Base-by-base conservation (phyloP, 805 yeast genomes). In the Metschnikowia aberdeeniae region DNA sequence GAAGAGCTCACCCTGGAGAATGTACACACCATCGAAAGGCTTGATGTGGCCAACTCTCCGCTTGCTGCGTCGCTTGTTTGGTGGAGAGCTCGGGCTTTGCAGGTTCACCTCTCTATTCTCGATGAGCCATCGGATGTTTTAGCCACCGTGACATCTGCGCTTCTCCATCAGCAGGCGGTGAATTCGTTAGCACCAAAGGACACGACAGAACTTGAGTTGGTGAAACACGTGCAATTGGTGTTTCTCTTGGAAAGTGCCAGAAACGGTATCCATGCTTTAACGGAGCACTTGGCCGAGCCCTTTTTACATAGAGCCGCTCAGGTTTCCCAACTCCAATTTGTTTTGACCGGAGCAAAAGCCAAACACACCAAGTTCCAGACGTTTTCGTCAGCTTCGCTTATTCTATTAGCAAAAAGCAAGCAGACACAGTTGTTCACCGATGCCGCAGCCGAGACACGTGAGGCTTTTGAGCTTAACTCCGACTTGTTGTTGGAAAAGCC, bases 291-390 rank as follows among this genome's bases (percentile, higher is more conserved):
- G 29, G 73, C 84, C 1, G 63, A 75, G 19, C 80, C 81, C 6
- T 72, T 79, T 4, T 66, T 86, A 49, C 63, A 68, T 1, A 75
- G 75, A 49, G 87, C 82, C 2, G 76, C 79, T 36, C 73, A 76
- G 11, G 59, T 84, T 9, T 80, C 89, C 0, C 76, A 79, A 1
- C 72, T 89, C 38, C 68, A 77, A 40, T 77, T 83, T 52, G 77
- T 83, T 0, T 66, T 92, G 37, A 86, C 97, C 1, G 98, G 98
- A 53, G 86, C 93, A 45, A 82, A 82, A 54, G 97, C 96, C 8
- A 84, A 82, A 60, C 75, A 93, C 59, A 92, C 98, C 4, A 86
- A 86, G 62, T 87, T 71, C 61, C 98, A 92, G 66, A 74, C 75
- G 39, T 74, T 71, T 29, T 79, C 82, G n/a, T 77, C 84, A 22